Conservation (phyloP, 1,284 basidiomycete genomes). For the Pseudozyma tsukubaensis region DNA sequence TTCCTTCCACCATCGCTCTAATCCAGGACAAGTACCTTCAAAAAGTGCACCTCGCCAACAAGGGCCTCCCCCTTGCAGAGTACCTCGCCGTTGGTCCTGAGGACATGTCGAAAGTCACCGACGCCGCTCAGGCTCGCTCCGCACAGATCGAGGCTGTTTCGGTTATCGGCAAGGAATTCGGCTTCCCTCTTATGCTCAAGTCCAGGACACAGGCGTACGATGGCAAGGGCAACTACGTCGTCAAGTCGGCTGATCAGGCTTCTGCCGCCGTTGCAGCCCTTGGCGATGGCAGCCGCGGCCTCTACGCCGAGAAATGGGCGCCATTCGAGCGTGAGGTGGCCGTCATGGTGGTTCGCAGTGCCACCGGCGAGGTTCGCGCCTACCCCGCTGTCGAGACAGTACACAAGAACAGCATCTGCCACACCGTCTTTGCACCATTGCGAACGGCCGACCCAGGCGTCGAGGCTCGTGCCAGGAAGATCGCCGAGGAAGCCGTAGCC, state of each 20-base stretch:
- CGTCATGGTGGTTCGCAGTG: slow-evolving; percentile 90
- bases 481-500: slow-evolving; percentile 86
- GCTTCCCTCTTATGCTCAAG: slow-evolving; percentile 95
- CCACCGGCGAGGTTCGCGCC: slow-evolving; percentile 78
- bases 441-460: slow-evolving; percentile 70
- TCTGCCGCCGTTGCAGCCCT: slow-evolving; percentile 75
- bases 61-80: slow-evolving; percentile 77
- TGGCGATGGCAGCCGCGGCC: slow-evolving; percentile 67
- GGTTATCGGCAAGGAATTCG: slow-evolving; percentile 72
- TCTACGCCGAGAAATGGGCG: slow-evolving; percentile 96
- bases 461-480: slow-evolving; percentile 76
- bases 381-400: slow-evolving; percentile 97
- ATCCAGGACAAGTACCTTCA: slow-evolving; percentile 97
- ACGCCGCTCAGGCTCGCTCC: slow-evolving; percentile 72
- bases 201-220: slow-evolving; percentile 94
- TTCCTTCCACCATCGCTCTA: slow-evolving; percentile 82
- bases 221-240: slow-evolving; percentile 89
- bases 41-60: slow-evolving; percentile 76
- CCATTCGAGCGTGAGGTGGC: slow-evolving; percentile 90
- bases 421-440: slow-evolving; percentile 86
- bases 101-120: slow-evolving; percentile 65
- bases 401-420: slow-evolving; percentile 93
- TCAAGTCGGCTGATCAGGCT: slow-evolving; percentile 74
- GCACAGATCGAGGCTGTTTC: slow-evolving; percentile 63
- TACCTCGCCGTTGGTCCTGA: slow-evolving; percentile 74